A percentile compares a stretch with the other conserved stretches of the same genome.
These are phyloP conservation scores for Taphrina flavorubra DNA, from an alignment of 1,139 yeast genomes.

Conservation along the genomic window DNA sequence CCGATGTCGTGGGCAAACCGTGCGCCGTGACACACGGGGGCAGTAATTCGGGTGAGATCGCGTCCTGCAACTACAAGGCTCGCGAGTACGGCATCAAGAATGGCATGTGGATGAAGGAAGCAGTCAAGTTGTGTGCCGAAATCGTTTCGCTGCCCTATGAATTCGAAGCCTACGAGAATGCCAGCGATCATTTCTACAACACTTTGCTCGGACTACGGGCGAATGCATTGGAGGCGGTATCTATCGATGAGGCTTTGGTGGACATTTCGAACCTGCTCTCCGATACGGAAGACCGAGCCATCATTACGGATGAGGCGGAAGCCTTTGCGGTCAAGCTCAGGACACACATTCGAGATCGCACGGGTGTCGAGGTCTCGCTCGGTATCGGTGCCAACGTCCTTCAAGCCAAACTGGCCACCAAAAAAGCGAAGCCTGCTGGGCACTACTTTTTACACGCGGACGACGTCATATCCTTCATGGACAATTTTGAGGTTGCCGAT, in stretches of 20 bases:
- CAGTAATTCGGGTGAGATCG: slow-evolving; percentile 67
- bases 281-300: slow-evolving; percentile 44
- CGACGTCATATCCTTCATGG: slow-evolving; percentile 55
- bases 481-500: slow-evolving; percentile 58
- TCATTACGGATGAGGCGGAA: slow-evolving; percentile 45
- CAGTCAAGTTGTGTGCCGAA: slow-evolving; percentile 68
- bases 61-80: slow-evolving; percentile 90
- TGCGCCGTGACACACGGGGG: slow-evolving; percentile 85
- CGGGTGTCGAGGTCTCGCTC: slow-evolving; percentile 74
- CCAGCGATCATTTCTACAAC: slow-evolving; percentile 63
- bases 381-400: slow-evolving; percentile 77
- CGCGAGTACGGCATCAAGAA: slow-evolving; percentile 73
- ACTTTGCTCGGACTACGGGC: slow-evolving; percentile 55
- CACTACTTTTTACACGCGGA: slow-evolving; percentile 52
- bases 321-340: slow-evolving; percentile 57
- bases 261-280: slow-evolving; percentile 60
- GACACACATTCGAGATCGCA: slow-evolving; percentile 55
- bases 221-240: slow-evolving; percentile 77
- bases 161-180: slow-evolving; percentile 71
- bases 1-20: slow-evolving; percentile 62
- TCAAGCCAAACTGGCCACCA: slow-evolving; percentile 76
- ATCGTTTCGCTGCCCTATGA: slow-evolving; percentile 70
- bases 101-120: slow-evolving; percentile 80
- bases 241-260: slow-evolving; percentile 86
- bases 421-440: slow-evolving; percentile 82